Evolutionary conservation across 495 filamentous ascomycete species (phyloP), one percentile per base, ranked within the genome.

Genomic region (Talaromyces liani): DNA sequence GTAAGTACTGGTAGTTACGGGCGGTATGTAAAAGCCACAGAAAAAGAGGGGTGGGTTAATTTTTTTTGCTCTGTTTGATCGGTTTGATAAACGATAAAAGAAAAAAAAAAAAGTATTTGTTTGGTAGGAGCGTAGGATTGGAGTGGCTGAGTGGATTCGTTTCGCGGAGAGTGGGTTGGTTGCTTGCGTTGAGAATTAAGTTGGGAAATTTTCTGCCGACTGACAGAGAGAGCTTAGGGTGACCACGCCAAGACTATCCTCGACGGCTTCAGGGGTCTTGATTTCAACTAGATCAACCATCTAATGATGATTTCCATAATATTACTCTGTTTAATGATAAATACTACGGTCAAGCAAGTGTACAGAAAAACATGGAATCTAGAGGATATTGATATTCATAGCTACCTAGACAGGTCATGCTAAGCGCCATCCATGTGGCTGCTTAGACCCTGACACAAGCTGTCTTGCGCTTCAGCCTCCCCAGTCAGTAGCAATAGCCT

Each of bases 71-170:
- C 41, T 45, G 18, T 24, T 62, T 25, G 60, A 47, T 16, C 22
- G 39, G 6, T 49, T 49, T 49, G 45, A 49, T 47, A 22, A 33
- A 51, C 18, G 31, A 53, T 22, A 62, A 51, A 62, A 51, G 25
- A 41, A 60, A 60, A 36, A 24, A 24, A 16, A 49, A 20, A 49
- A 49, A 9, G 33, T 9, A 36, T 36, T 20, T 49, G 45, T 18
- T 49, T 49, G 45, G 18, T 20, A 49, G 36, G 12, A 41, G 36
- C 36, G 36, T 41, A 41, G 36, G 10, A 41, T 16, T 49, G 8
- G 45, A 49, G 45, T 20, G 34, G 55, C 54, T 34, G 22, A 65
- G 65, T 65, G 67, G 70, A 68, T 66, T 68, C 65, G 66, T 68
- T 56, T 55, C 55, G 62, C 62, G 69, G 67, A 63, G 62, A 64